These are phyloP conservation scores for Auricularia sp. DNA, from an alignment of 768 basidiomycete genomes.

Conservation along the genomic window DNA sequence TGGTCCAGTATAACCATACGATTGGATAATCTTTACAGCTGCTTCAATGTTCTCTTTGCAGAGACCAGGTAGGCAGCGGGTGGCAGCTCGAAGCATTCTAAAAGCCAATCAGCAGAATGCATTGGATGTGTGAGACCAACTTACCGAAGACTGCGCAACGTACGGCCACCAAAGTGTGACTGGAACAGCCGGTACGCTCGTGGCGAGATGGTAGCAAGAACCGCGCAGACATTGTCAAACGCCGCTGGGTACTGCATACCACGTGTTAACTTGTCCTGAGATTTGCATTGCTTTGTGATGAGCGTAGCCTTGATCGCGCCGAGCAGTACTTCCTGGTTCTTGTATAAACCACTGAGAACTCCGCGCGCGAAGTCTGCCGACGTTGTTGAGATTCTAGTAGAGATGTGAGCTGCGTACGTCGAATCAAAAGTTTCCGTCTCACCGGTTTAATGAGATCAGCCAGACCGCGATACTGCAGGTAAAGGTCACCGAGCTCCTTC, in stretches of 20 bases:
- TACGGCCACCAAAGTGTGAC: constrained; percentile 8
- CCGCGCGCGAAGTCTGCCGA: constrained; percentile 12
- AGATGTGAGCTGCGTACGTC: neutral
- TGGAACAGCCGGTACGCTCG: constrained; percentile 5
- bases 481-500: constrained; percentile 8
- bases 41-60: constrained; percentile 6
- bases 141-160: constrained; percentile 10
- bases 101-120: too few relatives aligned
- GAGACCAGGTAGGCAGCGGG: constrained; percentile 10
- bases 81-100: constrained; percentile 7
- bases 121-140: too few relatives aligned
- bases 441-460: constrained; percentile 9
- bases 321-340: constrained; percentile 8
- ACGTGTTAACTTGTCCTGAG: constrained; percentile 2
- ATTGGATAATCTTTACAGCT: constrained; percentile 1
- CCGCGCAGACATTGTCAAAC: constrained; percentile 5
- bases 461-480: constrained; percentile 9
- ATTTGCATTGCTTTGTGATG: constrained; percentile 1
- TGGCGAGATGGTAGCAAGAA: constrained; percentile 4
- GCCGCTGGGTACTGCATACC: constrained; percentile 5
- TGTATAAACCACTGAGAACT: constrained; percentile 10
- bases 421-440: constrained; percentile 3
- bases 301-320: constrained; percentile 10
- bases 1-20: neutral
- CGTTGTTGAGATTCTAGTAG: neutral